Evolutionary conservation across 169 alveolate species (phyloP), one percentile per base, ranked within the genome.

Genomic region (Plasmodium yoelii): DNA sequence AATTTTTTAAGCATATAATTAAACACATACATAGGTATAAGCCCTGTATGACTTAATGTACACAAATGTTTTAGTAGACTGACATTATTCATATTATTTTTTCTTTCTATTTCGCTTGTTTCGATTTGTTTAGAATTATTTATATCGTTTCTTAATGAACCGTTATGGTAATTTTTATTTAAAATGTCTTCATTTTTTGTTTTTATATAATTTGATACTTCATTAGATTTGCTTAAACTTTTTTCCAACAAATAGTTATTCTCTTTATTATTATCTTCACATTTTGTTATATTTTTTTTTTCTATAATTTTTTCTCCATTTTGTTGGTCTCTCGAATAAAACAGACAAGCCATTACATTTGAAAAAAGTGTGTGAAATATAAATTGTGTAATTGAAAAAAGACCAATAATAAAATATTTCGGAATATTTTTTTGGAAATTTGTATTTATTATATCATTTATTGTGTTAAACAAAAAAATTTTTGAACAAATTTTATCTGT

Each of bases 401-500:
- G 47, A 22, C n/a, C 10, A 80, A 65, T 51, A 28, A 28, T 80
- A 19, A 46, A 49, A 26, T 65, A 65, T 12, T 19, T 42, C 10
- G 67, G 49, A 39, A 57, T 44, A 7, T 80, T 59, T 44, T 42
- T 24, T 15, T 77, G 90, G 7, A 5, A 5, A 0, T 65, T 18
- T 26, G 10, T 26, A 42, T 60, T 80, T 34, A 80, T 59, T 12
- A 64, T 69, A 47, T 80, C 90, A 80, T 53, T 65, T 80, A 80
- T 80, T 57, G 90, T 70, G 24, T 64, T 80, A 22, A 80, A 59
- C 18, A 80, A 65, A 65, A 80, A 80, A 34, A 80, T 63, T 56
- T 51, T 80, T 3, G 90, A 51, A 26, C 47, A 22, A 10, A 80
- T 65, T 0, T 80, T 80, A 22, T 65, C 80, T n/a, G 90, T 65